Conservation (phyloP, 495 filamentous ascomycete species). For the Tuber brumale region DNA sequence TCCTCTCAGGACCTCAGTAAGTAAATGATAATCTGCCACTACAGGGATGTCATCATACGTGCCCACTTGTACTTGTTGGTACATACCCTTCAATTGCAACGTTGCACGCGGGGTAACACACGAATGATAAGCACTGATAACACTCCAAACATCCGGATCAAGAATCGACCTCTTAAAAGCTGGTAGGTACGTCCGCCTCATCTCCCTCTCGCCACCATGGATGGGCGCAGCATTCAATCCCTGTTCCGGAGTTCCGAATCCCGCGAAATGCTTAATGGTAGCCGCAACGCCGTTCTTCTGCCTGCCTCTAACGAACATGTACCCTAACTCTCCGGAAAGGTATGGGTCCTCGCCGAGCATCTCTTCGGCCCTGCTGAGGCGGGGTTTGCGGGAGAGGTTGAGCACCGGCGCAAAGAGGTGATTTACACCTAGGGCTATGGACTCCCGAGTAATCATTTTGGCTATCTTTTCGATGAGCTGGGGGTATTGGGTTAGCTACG, state of each 20-base stretch:
- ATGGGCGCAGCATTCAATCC: conserved; percentile 63
- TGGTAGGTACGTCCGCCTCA: conserved; percentile 62
- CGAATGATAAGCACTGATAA: conserved; percentile 64
- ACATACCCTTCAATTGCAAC: neutral
- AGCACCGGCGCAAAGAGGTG: conserved; percentile 64
- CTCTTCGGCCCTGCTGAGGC: conserved; percentile 66
- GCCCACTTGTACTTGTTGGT: neutral
- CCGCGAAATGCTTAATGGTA: conserved; percentile 65
- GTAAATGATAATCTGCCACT: conserved; percentile 54
- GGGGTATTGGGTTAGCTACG: conserved; percentile 15
- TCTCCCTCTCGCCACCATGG: conserved; percentile 60
- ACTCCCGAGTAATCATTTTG: conserved; percentile 54
- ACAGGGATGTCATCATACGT: conserved; percentile 56
- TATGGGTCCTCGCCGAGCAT: conserved; percentile 60
- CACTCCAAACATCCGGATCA: conserved; percentile 57
- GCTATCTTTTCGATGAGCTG: conserved; percentile 58
- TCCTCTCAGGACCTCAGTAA: conserved; percentile 59
- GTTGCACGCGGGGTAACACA: conserved; percentile 41
- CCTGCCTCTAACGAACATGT: conserved; percentile 55
- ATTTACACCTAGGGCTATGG: conserved; percentile 57
- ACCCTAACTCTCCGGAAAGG: conserved; percentile 51
- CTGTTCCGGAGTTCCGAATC: conserved; percentile 59
- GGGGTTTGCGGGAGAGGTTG: conserved; percentile 60
- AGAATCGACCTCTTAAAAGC: conserved; percentile 62
- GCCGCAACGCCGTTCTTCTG: conserved; percentile 59